Base-by-base conservation (phyloP, 805 yeast genomes). In the Debaryomyces castellii region DNA sequence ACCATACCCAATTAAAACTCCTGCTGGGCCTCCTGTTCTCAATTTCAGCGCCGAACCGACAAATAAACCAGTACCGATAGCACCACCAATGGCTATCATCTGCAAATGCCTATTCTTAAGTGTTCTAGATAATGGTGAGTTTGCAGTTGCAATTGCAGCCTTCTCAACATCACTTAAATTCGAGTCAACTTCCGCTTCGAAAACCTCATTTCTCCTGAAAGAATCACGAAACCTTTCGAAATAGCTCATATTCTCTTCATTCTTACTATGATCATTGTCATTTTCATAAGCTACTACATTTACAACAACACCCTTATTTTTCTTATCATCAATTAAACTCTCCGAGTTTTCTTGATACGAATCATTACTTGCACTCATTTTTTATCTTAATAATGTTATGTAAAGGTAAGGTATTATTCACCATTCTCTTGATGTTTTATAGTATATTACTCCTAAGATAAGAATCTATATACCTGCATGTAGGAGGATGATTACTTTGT, bases 11-110 rank as follows among this genome's bases (percentile, higher is more conserved):
- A 83, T 80, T 41, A 83, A 68, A 23, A 82, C 59, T 33, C 83
- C 80, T 3, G 81, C 84, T 5, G 86, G 85, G 38, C 88, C 88
- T 52, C 86, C 87, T 14, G 77, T 71, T 35, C 59, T 62, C 48
- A 83, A 65, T 87, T 1, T 86, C 76, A 36, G 28, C 18, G 44
- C 88, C 1, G 86, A 77, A 49, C 86, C 86, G 40, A 83, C 78
- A 48, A 82, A 81, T 45, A 83, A 64, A 58, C 89, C 88, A 2
- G 87, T 82, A 48, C 88, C 88, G 32, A 83, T 78, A 36, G 83
- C 75, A 39, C 86, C 83, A 33, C 87, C 87, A 38, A 84, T 79
- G 28, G 88, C 82, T 49, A 84, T 77, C 78, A 84, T 81, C 52
- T 82, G 81, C 55, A 83, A 60, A 54, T 82, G 87, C 58, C 89